Evolutionary conservation across 1,284 basidiomycete species (phyloP), one percentile per base, ranked within the genome.

Genomic region (Puccinia novopanici): DNA sequence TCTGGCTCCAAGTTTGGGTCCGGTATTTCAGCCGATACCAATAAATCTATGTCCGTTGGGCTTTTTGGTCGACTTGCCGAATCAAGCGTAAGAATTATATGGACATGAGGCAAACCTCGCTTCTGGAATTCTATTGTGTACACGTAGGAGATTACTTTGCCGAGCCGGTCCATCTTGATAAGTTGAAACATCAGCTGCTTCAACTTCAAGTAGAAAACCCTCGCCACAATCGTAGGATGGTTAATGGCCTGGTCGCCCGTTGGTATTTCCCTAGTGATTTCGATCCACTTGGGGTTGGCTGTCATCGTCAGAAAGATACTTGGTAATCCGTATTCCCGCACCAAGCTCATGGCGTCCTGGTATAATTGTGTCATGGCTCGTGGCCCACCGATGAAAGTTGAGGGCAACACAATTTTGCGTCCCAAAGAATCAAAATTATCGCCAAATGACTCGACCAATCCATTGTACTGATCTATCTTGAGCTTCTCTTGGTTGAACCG

Each of bases 61-160:
- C 40, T 65, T 0, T 83, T 85, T 0, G 77, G 77, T 24, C 37
- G 34, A 15, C 17, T 15, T 2, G 5, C 19, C 3, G 3, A 1
- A 5, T 4, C 30, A 2, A 61, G 3, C 3, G 59, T 61, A 17
- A 61, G 12, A 27, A 52, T 52, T 2, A 88, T 80, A 63, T 90
- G 89, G 82, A 87, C 86, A 73, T 89, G 88, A 2, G 88, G 88
- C 0, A 89, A 85, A 0, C 88, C 88, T 0, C 87, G 83, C 80
- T 89, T 89, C 81, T 89, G 89, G 73, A 88, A 89, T 82, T 89
- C 88, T 79, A 89, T 88, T 0, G 86, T 86, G 76, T 87, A 87
- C 0, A 89, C 86, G 80, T 86, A 74, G 0, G 86, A 88, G 34
- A 85, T 84, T 2, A 83, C 63, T 0, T 76, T 24, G 0, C 87